Evolutionary conservation across 768 basidiomycete species (phyloP), one percentile per base, ranked within the genome.

Genomic region (Fistulinella prunicolor): DNA sequence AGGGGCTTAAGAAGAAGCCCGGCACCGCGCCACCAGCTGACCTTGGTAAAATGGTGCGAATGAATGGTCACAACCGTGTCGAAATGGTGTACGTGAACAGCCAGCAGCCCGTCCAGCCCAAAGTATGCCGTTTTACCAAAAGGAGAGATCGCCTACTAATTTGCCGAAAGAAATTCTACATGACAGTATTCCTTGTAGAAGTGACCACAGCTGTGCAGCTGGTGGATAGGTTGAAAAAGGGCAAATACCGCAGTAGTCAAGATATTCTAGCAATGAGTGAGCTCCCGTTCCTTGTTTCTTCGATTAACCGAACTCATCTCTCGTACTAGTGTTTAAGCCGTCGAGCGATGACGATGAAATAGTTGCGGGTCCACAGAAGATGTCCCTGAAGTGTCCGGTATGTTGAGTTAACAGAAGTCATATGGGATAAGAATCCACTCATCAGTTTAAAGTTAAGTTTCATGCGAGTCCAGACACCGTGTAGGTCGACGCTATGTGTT

Each of bases 351-450:
- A 98, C 54, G 94, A 94, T 47, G 95, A 97, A 51, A 95, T 99
- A 58, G 73, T 92, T 39, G 85, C 92, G 14, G 94, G 92, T 12
- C 81, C 89, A 2, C 85, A 91, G 58, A 91, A 86, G 63, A 85
- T 98, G 80, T 89, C 89, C 0, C 65, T 99, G 56, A 94, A 91
- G 65, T 96, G 94, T 66, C 94, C 96, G 4, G 95, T 97, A 65
- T 47, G 92, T 72, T 22, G 12, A 26, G 12, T 17, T 20, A 20
- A 35, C 10, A 17, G 24, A 21, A n/a, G 17, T 29, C 19, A n/a
- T 17, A 36, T 19, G 3, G 19, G 23, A 48, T 52, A 21, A 20
- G 50, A 14, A 51, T 17, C 2, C 6, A 42, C 39, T n/a, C 26
- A 12, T 44, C 10, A 30, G 38, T 51, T 50, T 35, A 38, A 55